Percentiles rank a stretch among this genome's conserved stretches.
These are phyloP conservation scores for Tolypocladium nubicola DNA, from an alignment of 2,329 filamentous ascomycete species.

Conservation along the genomic window DNA sequence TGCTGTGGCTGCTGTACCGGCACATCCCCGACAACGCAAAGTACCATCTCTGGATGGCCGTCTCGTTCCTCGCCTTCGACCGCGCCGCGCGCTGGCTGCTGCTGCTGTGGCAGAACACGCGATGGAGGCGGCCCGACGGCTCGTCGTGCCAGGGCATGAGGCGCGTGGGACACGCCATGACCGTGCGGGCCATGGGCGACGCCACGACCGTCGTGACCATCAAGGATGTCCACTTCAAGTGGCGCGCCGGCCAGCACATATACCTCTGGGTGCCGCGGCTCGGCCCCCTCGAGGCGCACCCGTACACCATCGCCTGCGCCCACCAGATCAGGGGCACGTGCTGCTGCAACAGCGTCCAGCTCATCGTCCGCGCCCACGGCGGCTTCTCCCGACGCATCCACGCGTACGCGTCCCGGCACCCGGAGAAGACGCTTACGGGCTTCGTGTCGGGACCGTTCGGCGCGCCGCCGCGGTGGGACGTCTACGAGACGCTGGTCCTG, in stretches of 20 bases:
- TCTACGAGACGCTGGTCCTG: slow-evolving; percentile 48
- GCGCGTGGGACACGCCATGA: slow-evolving; percentile 41
- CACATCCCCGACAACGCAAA: slow-evolving; percentile 50
- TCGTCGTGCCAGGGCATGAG: slow-evolving; percentile 36
- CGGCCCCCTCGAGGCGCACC: slow-evolving; percentile 45
- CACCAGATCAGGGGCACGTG: slow-evolving; percentile 39
- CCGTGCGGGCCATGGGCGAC: slow-evolving; percentile 35
- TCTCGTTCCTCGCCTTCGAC: slow-evolving; percentile 53
- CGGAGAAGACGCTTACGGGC: slow-evolving; percentile 17
- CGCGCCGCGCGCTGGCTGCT: slow-evolving; percentile 39
- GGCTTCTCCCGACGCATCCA: slow-evolving; percentile 48
- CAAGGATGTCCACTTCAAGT: slow-evolving; percentile 47
- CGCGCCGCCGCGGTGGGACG: slow-evolving; percentile 41
- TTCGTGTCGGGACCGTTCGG: slow-evolving; percentile 49
- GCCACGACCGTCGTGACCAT: slow-evolving; percentile 47
- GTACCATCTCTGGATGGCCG: slow-evolving; percentile 56
- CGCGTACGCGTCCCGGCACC: slow-evolving; percentile 28
- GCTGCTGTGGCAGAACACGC: slow-evolving; percentile 42
- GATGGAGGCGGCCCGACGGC: slow-evolving; percentile 25
- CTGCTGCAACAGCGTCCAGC: slow-evolving; percentile 48
- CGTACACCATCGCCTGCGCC: slow-evolving; percentile 51
- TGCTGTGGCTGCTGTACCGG: slow-evolving; percentile 52
- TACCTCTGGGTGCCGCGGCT: slow-evolving; percentile 50
- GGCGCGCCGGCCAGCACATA: slow-evolving; percentile 49
- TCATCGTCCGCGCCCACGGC: slow-evolving; percentile 43